phyloP scores from a whole-genome alignment of 1,284 basidiomycete genomes.

The Meripilus lineatus region DNA sequence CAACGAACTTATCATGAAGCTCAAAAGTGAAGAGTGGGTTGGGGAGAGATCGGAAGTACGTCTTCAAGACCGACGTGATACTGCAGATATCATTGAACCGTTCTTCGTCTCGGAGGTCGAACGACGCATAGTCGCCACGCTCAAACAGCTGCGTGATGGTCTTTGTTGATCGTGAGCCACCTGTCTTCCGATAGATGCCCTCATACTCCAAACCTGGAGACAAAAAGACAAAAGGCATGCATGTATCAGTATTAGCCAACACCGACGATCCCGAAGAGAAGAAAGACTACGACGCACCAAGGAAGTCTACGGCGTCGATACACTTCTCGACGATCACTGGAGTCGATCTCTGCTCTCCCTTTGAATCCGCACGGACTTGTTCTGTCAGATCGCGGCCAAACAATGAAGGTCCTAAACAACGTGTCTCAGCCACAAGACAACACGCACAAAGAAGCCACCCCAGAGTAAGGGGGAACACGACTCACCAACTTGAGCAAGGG shows the following conservation, averaged over 20 bases:
- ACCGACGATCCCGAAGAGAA: not conserved
- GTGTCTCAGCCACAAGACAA: not conserved
- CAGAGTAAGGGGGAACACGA: constrained; percentile 12
- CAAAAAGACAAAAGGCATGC: constrained; percentile 5
- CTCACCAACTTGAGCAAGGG: constrained; percentile 47
- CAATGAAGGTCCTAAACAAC: constrained; percentile 70
- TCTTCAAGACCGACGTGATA: constrained; percentile 95
- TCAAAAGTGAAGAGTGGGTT: constrained; percentile 88
- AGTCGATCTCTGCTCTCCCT: constrained; percentile 56
- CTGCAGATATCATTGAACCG: constrained; percentile 97
- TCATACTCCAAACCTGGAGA: constrained; percentile 93
- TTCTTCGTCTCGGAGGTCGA: constrained; percentile 85
- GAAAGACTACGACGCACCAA: constrained; percentile 50
- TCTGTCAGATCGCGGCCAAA: constrained; percentile 87
- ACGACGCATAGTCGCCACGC: constrained; percentile 81
- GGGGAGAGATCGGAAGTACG: constrained; percentile 91
- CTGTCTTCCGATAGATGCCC: constrained; percentile 96
- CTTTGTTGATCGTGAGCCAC: constrained; percentile 90
- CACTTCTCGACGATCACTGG: constrained; percentile 95
- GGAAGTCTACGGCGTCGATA: constrained; percentile 84
- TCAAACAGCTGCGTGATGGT: constrained; percentile 95
- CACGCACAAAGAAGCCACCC: constrained; percentile 3
- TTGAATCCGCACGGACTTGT: constrained; percentile 74
- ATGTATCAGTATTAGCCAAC: constrained; percentile 1
- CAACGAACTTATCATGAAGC: constrained; percentile 87